Evolutionary conservation across 495 filamentous ascomycete species (phyloP).

Genomic region (Penicillium lagena): DNA sequence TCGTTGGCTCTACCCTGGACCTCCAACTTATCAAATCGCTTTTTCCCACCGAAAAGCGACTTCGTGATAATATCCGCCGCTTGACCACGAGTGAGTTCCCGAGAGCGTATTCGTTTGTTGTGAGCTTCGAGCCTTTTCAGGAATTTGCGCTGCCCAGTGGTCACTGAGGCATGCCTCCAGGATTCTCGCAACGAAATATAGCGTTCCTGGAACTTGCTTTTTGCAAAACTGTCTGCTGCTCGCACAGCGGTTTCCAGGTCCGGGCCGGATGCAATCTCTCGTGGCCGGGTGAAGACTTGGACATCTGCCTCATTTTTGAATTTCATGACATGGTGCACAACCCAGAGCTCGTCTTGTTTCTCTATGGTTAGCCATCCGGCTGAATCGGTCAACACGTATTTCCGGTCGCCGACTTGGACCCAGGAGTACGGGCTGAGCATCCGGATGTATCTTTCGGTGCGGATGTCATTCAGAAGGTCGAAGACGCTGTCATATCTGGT

Average conservation of each 20-base stretch:
- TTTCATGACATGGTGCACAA: slow-evolving; percentile 27
- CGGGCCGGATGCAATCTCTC: slow-evolving; percentile 50
- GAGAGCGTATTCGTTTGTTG: slow-evolving; percentile 45
- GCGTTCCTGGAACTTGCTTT: slow-evolving; percentile 48
- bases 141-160: slow-evolving; percentile 60
- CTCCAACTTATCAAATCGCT: slow-evolving; percentile 50
- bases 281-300: slow-evolving; percentile 52
- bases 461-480: slow-evolving; percentile 80
- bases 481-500: slow-evolving; percentile 85
- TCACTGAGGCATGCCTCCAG: slow-evolving; percentile 67
- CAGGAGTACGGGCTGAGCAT: slow-evolving; percentile 66
- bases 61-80: slow-evolving; percentile 94
- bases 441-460: slow-evolving; percentile 70
- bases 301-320: slow-evolving; percentile 19
- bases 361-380: slow-evolving; percentile 56
- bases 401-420: slow-evolving; percentile 63
- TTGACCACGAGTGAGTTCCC: slow-evolving; percentile 66
- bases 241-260: slow-evolving; percentile 68
- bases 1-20: slow-evolving; percentile 3
- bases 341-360: slow-evolving; percentile 22
- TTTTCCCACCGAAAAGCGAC: slow-evolving; percentile 73
- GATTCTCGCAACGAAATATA: slow-evolving; percentile 50
- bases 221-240: slow-evolving; percentile 76
- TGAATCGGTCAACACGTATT: slow-evolving; percentile 56
- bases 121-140: slow-evolving; percentile 60